These are phyloP conservation scores for Hypoxylon sp. DNA, from an alignment of 2,329 filamentous ascomycete genomes.

Conservation along the genomic window DNA sequence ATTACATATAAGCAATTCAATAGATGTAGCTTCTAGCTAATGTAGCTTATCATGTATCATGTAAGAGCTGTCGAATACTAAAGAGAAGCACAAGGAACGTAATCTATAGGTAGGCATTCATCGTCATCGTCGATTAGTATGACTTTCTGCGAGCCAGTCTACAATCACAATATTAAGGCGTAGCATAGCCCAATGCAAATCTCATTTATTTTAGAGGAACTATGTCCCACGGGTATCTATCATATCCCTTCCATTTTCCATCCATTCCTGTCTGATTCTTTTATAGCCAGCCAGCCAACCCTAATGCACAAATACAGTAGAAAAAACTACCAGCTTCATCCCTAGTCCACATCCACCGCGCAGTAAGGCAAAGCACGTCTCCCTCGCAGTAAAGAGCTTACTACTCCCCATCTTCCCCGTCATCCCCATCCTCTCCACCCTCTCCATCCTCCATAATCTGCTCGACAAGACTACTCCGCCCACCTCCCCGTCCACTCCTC, in stretches of 20 bases:
- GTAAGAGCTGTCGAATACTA: neutral
- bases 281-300: neutral
- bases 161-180: neutral
- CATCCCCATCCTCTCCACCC: conserved; percentile 51
- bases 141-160: no score
- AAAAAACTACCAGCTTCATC: neutral
- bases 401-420: neutral
- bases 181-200: conserved; percentile 6
- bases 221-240: conserved; percentile 39
- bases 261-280: neutral
- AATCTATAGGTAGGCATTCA: no score
- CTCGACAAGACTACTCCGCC: conserved; percentile 56
- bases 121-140: no score
- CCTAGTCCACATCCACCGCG: neutral
- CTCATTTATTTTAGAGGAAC: conserved; percentile 20
- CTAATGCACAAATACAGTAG: conserved; percentile 3
- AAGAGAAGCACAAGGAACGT: neutral
- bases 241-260: conserved; percentile 11
- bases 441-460: conserved; percentile 53
- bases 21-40: neutral
- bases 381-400: neutral
- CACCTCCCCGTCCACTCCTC: conserved; percentile 52
- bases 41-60: neutral
- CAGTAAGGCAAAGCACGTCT: neutral
- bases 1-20: neutral